phyloP scores from a whole-genome alignment of 2,329 filamentous ascomycete species.

The Aspergillus nomiae region DNA sequence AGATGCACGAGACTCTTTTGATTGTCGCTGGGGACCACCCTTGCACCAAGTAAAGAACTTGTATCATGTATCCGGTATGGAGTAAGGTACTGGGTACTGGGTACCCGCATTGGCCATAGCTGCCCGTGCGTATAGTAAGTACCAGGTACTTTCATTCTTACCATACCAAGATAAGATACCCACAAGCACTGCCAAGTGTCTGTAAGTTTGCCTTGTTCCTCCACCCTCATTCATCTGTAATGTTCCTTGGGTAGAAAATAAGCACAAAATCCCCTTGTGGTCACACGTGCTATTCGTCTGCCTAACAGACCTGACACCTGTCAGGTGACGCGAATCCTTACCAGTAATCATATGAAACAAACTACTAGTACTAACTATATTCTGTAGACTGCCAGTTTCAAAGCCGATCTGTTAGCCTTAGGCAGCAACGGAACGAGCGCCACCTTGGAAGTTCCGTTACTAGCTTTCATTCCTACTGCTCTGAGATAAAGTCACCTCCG shows the following conservation, averaged over 20 bases:
- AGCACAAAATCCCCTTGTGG: not conserved
- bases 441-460: not conserved
- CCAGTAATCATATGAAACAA: not conserved
- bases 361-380: not conserved
- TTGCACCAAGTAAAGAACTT: not conserved
- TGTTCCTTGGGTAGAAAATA: not conserved
- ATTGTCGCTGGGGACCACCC: not conserved
- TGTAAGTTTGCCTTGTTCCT: not conserved
- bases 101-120: slow-evolving; percentile 24
- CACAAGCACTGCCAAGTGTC: not conserved
- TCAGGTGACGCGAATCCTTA: not conserved
- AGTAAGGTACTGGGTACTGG: not conserved
- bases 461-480: not conserved
- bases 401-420: not conserved
- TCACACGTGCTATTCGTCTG: not conserved
- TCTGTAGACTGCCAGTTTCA: not conserved
- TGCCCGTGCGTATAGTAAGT: slow-evolving; percentile 16
- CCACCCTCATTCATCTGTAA: not conserved
- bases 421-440: not conserved
- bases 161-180: not conserved
- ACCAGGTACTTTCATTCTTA: slow-evolving; percentile 11
- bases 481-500: not conserved
- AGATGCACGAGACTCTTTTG: slow-evolving; percentile 1
- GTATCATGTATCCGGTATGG: slow-evolving; percentile 15
- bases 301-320: not conserved